These are phyloP conservation scores for Haplosporangium sp. DNA, from an alignment of 371 early-diverging fungal species.

Conservation along the genomic window DNA sequence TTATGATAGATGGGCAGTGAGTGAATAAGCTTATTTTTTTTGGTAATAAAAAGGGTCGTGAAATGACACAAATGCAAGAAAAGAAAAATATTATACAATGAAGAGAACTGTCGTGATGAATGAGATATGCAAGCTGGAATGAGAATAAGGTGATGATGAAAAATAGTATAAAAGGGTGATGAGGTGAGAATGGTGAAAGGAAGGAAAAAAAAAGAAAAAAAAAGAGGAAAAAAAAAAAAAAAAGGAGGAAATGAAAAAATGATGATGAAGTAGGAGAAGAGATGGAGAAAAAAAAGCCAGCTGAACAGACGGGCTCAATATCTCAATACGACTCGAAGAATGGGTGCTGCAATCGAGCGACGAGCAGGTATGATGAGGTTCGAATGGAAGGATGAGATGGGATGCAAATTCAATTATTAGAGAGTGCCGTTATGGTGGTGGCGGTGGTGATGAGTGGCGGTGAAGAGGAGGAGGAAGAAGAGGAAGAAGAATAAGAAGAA, in stretches of 20 bases:
- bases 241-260: not conserved
- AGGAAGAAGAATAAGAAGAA: not conserved
- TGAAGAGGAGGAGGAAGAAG: not conserved
- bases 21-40: not conserved
- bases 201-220: not conserved
- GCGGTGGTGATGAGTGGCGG: not conserved
- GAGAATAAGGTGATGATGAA: not conserved
- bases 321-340: no score
- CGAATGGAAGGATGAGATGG: no score
- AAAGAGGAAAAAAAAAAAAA: slow-evolving; percentile 6
- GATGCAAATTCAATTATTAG: no score
- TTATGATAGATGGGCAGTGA: not conserved
- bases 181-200: not conserved
- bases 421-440: no score
- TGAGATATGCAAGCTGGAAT: not conserved
- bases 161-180: not conserved
- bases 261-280: slow-evolving; percentile 3
- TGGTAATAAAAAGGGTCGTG: not conserved
- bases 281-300: slow-evolving; percentile 6
- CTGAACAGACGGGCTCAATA: slow-evolving; percentile 4
- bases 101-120: slow-evolving; percentile 2
- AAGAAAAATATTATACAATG: slow-evolving; percentile 3
- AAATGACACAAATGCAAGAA: not conserved
- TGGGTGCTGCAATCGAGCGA: no score
- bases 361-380: not conserved